These are phyloP conservation scores for Hyphodiscus hymeniophilus DNA, from an alignment of 495 filamentous ascomycete genomes.

Conservation along the genomic window DNA sequence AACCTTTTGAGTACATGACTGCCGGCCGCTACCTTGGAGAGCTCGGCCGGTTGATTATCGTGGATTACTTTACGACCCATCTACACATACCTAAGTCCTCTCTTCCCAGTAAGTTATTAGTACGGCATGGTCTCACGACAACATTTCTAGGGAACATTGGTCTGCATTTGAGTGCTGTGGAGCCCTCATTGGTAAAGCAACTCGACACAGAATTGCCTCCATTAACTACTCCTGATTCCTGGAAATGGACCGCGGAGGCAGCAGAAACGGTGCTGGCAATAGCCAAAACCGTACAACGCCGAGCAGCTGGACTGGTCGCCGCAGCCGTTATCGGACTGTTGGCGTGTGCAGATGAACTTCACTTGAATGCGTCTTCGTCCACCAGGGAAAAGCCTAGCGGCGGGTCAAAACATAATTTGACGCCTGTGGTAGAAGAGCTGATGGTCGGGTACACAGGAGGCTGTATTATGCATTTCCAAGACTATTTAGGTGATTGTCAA, in stretches of 20 bases:
- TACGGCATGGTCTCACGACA: slow-evolving; percentile 61
- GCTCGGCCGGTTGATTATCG: slow-evolving; percentile 62
- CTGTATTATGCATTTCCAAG: slow-evolving; percentile 68
- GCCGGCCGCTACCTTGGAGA: slow-evolving; percentile 78
- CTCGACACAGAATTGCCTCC: slow-evolving; percentile 46
- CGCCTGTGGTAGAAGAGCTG: slow-evolving; percentile 40
- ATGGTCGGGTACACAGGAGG: slow-evolving; percentile 73
- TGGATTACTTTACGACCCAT: slow-evolving; percentile 53
- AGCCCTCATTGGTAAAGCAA: slow-evolving; percentile 39
- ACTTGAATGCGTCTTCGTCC: slow-evolving; percentile 19
- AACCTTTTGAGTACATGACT: slow-evolving; percentile 86
- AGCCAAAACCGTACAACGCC: slow-evolving; percentile 53
- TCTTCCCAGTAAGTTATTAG: slow-evolving; percentile 52
- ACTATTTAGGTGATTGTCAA: slow-evolving; percentile 63
- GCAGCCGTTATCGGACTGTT: slow-evolving; percentile 63
- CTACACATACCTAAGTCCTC: slow-evolving; percentile 27
- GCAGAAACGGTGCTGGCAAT: slow-evolving; percentile 51
- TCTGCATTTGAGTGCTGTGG: slow-evolving; percentile 38
- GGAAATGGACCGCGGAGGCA: slow-evolving; percentile 51
- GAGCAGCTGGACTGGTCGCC: slow-evolving; percentile 65
- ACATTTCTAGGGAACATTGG: slow-evolving; percentile 57
- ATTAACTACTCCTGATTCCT: slow-evolving; percentile 29
- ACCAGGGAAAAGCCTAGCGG: slow-evolving; percentile 1
- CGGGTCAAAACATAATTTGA: not conserved
- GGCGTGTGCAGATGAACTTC: slow-evolving; percentile 56